Conservation (phyloP, 805 yeast genomes). For the Osmozyma mogii region DNA sequence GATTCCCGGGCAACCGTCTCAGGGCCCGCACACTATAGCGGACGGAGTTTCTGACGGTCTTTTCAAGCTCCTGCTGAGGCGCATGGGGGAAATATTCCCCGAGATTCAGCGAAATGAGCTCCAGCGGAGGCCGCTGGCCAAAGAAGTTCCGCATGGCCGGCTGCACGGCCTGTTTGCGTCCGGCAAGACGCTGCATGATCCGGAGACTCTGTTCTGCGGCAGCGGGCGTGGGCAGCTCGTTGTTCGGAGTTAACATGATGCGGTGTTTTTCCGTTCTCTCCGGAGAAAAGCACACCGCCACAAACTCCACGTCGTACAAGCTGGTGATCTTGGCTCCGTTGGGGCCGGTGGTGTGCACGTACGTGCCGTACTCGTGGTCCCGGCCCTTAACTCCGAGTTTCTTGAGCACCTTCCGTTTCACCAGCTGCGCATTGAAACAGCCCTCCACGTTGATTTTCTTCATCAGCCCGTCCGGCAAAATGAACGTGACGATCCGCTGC, state of each 20-base stretch:
- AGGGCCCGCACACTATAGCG: conserved; percentile 65
- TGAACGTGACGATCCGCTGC: conserved; percentile 47
- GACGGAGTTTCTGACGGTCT: conserved; percentile 78
- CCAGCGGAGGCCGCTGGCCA: conserved; percentile 92
- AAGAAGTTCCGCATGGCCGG: conserved; percentile 42
- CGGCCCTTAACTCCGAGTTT: conserved; percentile 42
- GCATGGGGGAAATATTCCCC: conserved; percentile 90
- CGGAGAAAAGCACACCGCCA: conserved; percentile 71
- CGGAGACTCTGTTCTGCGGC: conserved; percentile 52
- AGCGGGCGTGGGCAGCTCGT: conserved; percentile 53
- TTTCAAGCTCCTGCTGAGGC: conserved; percentile 58
- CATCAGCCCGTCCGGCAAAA: conserved; percentile 65
- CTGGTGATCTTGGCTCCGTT: conserved; percentile 23
- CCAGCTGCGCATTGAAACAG: conserved; percentile 73
- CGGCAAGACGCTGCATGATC: conserved; percentile 20
- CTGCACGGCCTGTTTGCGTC: conserved; percentile 9
- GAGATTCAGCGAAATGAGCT: conserved; percentile 79
- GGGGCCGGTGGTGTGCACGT: conserved; percentile 35
- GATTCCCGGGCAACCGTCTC: conserved; percentile 14
- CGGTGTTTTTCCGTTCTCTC: conserved; percentile 66
- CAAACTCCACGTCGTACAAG: conserved; percentile 71
- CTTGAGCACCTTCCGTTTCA: conserved; percentile 61
- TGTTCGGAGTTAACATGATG: conserved; percentile 56
- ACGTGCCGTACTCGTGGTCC: conserved; percentile 50
- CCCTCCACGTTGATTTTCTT: conserved; percentile 66